Evolutionary conservation across 805 yeast species (phyloP).

Genomic region (Saccharomyces eubayanus): DNA sequence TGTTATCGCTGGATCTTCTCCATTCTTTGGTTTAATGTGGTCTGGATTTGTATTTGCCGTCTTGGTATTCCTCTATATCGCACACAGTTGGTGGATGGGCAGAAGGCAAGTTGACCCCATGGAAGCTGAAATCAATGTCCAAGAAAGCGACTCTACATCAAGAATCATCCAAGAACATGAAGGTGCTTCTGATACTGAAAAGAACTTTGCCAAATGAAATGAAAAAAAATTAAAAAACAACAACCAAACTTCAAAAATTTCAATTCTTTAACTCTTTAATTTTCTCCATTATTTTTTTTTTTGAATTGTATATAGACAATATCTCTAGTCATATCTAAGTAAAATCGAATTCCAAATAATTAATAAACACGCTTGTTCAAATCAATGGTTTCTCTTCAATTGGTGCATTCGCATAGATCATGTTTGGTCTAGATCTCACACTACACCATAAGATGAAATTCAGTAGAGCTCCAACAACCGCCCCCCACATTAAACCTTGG

Average conservation of each 20-base stretch:
- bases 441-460: slow-evolving; percentile 35
- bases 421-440: slow-evolving; percentile 14
- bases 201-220: not conserved
- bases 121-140: slow-evolving; percentile 1
- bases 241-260: not conserved
- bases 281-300: not conserved
- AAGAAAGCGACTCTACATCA: slow-evolving; percentile 2
- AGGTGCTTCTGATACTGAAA: not conserved
- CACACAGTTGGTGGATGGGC: slow-evolving; percentile 2
- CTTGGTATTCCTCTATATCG: slow-evolving; percentile 11
- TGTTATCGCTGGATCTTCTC: slow-evolving; percentile 16
- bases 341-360: slow-evolving; percentile 4
- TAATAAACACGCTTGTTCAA: not conserved
- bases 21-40: slow-evolving; percentile 27
- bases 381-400: slow-evolving; percentile 17
- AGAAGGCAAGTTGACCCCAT: slow-evolving; percentile 2
- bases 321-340: not conserved
- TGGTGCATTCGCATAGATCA: slow-evolving; percentile 11
- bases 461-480: slow-evolving; percentile 41
- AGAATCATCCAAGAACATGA: slow-evolving; percentile 1
- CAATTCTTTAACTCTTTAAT: not conserved
- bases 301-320: not conserved
- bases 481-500: slow-evolving; percentile 59
- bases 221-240: not conserved
- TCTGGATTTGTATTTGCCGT: slow-evolving; percentile 23